Evolutionary conservation across 169 alveolate genomes (phyloP).

Genomic region (Plasmodium knowlesi): DNA sequence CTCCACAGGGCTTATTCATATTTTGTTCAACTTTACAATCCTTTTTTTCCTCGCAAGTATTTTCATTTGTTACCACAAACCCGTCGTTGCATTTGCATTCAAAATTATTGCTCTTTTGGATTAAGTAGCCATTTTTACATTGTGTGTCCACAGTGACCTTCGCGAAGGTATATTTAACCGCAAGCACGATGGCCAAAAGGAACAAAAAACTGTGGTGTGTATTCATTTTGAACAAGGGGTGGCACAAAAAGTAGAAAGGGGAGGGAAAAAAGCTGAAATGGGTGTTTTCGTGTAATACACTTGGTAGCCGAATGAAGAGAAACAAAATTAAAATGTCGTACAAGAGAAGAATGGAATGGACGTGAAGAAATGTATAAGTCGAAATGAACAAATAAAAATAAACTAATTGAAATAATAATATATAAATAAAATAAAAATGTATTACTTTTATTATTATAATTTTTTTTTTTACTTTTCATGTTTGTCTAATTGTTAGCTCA

Average conservation of each 20-base stretch:
- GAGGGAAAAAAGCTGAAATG: neutral
- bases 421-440: too few relatives aligned
- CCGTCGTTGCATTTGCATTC: constrained; percentile 36
- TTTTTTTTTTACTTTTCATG: neutral
- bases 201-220: constrained; percentile 1
- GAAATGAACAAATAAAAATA: neutral
- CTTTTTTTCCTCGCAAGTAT: neutral
- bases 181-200: constrained; percentile 19
- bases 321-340: neutral
- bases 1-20: constrained; percentile 14
- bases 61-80: constrained; percentile 4
- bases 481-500: neutral
- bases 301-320: neutral
- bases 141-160: constrained; percentile 3
- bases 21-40: neutral
- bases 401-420: neutral
- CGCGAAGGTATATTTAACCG: neutral
- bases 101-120: constrained; percentile 35
- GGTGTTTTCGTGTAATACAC: neutral
- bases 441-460: neutral
- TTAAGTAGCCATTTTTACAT: constrained; percentile 32
- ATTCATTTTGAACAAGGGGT: constrained; percentile 20
- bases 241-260: neutral
- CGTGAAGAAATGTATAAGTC: neutral
- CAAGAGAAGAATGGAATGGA: neutral